These are phyloP conservation scores for Suhomyces kunorum DNA, from an alignment of 1,139 yeast genomes.

Conservation along the genomic window DNA sequence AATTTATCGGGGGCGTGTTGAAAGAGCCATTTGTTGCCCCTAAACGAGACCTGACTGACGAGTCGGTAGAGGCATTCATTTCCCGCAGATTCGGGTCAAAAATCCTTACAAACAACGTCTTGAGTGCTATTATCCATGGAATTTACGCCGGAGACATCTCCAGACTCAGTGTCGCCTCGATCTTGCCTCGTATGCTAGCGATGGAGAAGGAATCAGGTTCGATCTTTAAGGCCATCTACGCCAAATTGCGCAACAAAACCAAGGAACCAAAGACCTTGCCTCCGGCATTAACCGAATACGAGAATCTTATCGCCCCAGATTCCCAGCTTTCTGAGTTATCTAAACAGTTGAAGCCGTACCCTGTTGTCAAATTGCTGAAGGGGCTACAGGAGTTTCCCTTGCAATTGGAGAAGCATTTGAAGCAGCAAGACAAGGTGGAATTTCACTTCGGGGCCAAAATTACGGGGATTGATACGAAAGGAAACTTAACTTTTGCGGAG, in stretches of 20 bases:
- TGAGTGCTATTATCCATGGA: constrained; percentile 86
- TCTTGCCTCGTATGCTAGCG: constrained; percentile 52
- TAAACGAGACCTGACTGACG: constrained; percentile 48
- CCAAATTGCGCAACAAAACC: constrained; percentile 15
- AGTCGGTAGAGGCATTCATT: constrained; percentile 68
- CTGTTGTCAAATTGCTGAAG: constrained; percentile 52
- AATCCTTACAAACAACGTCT: constrained; percentile 57
- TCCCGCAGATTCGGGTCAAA: constrained; percentile 66
- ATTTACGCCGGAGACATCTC: constrained; percentile 85
- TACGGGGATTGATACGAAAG: constrained; percentile 22
- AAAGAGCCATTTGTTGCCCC: constrained; percentile 42
- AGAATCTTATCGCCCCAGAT: constrained; percentile 34
- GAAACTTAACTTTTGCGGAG: constrained; percentile 11
- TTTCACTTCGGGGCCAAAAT: constrained; percentile 31
- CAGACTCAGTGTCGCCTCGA: constrained; percentile 63
- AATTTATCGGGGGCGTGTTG: constrained; percentile 35
- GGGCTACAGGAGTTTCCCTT: constrained; percentile 59
- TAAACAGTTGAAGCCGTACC: constrained; percentile 41
- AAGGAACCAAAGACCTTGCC: constrained; percentile 8
- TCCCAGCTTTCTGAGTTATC: constrained; percentile 40
- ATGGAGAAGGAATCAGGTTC: constrained; percentile 66
- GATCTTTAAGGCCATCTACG: constrained; percentile 40
- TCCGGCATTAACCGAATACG: constrained; percentile 27
- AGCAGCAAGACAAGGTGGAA: constrained; percentile 40
- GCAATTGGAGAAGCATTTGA: constrained; percentile 38